These are phyloP conservation scores for Fusarium foetens DNA, from an alignment of 2,329 filamentous ascomycete species.

Conservation along the genomic window DNA sequence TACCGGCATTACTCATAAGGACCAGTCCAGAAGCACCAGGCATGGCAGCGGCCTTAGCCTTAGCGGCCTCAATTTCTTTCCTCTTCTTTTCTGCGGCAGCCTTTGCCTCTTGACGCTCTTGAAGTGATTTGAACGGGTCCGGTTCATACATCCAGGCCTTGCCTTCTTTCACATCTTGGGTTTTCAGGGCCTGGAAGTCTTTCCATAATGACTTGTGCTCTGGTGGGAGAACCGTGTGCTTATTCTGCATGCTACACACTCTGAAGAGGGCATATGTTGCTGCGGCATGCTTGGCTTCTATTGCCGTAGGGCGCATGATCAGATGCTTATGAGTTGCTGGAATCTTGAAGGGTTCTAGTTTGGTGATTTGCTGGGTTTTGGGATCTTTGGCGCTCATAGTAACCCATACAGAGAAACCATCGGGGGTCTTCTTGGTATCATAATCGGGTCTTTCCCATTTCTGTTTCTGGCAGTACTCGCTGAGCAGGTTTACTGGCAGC, in stretches of 20 bases:
- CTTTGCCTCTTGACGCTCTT: constrained; percentile 82
- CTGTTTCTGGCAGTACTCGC: constrained; percentile 94
- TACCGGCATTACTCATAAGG: constrained; percentile 58
- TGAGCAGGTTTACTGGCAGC: constrained; percentile 90
- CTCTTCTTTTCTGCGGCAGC: constrained; percentile 81
- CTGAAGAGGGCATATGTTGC: constrained; percentile 92
- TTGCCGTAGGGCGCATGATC: constrained; percentile 78
- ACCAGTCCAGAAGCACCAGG: constrained; percentile 67
- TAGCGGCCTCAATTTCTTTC: constrained; percentile 73
- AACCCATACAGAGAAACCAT: constrained; percentile 83
- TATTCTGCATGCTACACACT: constrained; percentile 94
- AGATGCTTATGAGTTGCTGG: constrained; percentile 80
- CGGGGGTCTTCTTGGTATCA: constrained; percentile 77
- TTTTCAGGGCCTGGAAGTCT: constrained; percentile 85
- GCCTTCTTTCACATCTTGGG: constrained; percentile 80
- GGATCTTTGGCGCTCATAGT: constrained; percentile 78
- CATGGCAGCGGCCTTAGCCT: constrained; percentile 74
- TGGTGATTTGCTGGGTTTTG: constrained; percentile 82
- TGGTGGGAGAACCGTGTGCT: constrained; percentile 93
- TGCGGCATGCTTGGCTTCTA: constrained; percentile 93
- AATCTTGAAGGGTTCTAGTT: constrained; percentile 83
- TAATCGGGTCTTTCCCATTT: constrained; percentile 97
- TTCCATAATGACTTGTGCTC: constrained; percentile 93
- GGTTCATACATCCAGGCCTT: constrained; percentile 91
- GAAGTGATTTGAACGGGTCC: constrained; percentile 86